Base-by-base conservation (phyloP, 2,329 filamentous ascomycete species). In the Colletotrichum shisoi region DNA sequence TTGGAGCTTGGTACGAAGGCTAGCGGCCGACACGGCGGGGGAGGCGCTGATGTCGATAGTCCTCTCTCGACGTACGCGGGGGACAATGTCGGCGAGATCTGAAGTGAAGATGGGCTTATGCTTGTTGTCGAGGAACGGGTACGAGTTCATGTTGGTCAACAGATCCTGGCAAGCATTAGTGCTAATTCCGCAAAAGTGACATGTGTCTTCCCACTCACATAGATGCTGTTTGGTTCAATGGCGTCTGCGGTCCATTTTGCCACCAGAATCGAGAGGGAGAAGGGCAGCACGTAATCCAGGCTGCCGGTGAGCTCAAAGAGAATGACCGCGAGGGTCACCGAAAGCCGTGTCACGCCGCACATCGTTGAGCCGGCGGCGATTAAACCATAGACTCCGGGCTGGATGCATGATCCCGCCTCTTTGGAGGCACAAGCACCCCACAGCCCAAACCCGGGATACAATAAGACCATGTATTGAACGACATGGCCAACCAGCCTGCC, bases 241-340 rank as follows among this genome's bases (percentile, higher is more conserved):
- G 93, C 94, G 78, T 98, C 95, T 0, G 95, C 94, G 0, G 93
- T 97, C 95, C 95, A 99, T 80, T 99, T 99, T n/a, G 94, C 89
- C 34, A 96, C 93, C 4, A 98, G 83, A 40, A 99, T 93, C 0
- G 92, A 91, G 9, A 99, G 81, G 0, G 94, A 97, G 77, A 98
- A 98, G 0, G 95, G 95, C 12, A 99, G 82, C 3, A 99, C 95
- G 73, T 98, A 96, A 76, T 98, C 92, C 56, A 98, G 83, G 76
- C 93, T 97, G 62, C 95, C 95, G 0, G 95, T 99, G 42, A 99
- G 83, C 77, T 99, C 95, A 72, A 99, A 98, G 0, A 98, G 82
- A 68, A 99, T 98, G 74, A 98, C 93, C 0, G 93, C 94, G 9
- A 99, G 83, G 0, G 95, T 98, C 24, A 99, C 92, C 0, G 94